Conservation (phyloP, 768 basidiomycete species). For the Glaciozyma martinii region DNA sequence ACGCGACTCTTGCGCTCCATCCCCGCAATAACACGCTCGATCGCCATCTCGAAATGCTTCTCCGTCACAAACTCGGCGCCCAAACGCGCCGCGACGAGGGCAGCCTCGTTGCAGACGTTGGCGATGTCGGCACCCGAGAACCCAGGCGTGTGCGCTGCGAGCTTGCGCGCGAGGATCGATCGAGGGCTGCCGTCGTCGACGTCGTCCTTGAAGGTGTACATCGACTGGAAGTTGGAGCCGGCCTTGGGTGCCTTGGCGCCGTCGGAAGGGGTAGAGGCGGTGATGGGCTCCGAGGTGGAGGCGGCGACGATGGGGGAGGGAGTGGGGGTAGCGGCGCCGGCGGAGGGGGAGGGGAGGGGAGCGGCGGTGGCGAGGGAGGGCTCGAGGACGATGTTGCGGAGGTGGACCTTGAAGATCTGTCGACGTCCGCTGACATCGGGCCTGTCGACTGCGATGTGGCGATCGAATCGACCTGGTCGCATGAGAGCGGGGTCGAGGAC, state of each 20-base stretch:
- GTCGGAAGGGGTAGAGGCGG: neutral
- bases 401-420: slow-evolving; percentile 89
- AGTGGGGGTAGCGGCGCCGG: neutral
- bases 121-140: slow-evolving; percentile 99
- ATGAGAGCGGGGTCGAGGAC: slow-evolving; percentile 90
- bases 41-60: slow-evolving; percentile 88
- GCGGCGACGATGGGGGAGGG: neutral
- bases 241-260: neutral
- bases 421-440: slow-evolving; percentile 89
- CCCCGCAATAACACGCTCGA: slow-evolving; percentile 95
- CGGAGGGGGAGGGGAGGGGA: neutral
- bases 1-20: slow-evolving; percentile 92
- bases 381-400: slow-evolving; percentile 41
- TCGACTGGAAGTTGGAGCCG: slow-evolving; percentile 27
- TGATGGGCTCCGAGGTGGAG: neutral
- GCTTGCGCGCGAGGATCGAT: slow-evolving; percentile 66
- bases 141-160: slow-evolving; percentile 91
- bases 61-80: slow-evolving; percentile 68
- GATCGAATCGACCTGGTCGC: slow-evolving; percentile 95
- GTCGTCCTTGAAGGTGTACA: slow-evolving; percentile 32
- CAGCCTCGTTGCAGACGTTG: slow-evolving; percentile 97
- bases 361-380: slow-evolving; percentile 3
- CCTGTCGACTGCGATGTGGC: slow-evolving; percentile 88
- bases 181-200: slow-evolving; percentile 43
- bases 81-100: slow-evolving; percentile 83